Evolutionary conservation across 495 filamentous ascomycete genomes (phyloP), one percentile per base, ranked within the genome.

Genomic region (Neurospora sp.): DNA sequence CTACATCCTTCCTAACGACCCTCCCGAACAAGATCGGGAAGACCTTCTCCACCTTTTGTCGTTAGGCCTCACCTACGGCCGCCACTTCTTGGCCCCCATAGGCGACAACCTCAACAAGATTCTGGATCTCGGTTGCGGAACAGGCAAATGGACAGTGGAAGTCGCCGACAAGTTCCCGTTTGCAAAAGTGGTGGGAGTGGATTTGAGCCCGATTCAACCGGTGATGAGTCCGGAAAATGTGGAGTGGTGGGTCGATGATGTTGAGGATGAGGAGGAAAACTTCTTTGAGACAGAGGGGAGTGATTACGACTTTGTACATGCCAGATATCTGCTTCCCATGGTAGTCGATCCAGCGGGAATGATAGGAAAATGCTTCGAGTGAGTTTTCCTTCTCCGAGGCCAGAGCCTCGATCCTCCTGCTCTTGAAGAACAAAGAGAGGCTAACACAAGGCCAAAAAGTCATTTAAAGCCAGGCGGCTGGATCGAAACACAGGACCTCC

Each of bases 91-190:
- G 70, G 85, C 89, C 0, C 88, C 89, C 11, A 79, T 90, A 1
- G 34, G 37, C 39, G 62, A 79, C 48, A 74, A 85, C 28, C 86
- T 87, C 3, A 76, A 84, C 62, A 81, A 80, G 70, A 87, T 91
- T 37, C 83, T 92, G 37, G 90, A 91, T 74, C 84, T 91, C 34
- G 89, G 90, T 39, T 89, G 88, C 1, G 88, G 88, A n/a, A 89
- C 87, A 0, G 88, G 84, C 28, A 82, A 84, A 75, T 91, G 90
- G 90, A 85, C 89, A 2, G 88, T 91, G 69, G 89, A 90, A 73
- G 75, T 88, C 66, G 87, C 78, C 38, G 79, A 83, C 42, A 54
- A 72, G 43, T 83, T 74, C 45, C 82, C 82, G 17, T 74, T 70
- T 54, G 82, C 83, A 15, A 48, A 76, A 34, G 74, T 86, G 11